These are phyloP conservation scores for Lecanicillium sp. DNA, from an alignment of 2,329 filamentous ascomycete species.

Conservation along the genomic window DNA sequence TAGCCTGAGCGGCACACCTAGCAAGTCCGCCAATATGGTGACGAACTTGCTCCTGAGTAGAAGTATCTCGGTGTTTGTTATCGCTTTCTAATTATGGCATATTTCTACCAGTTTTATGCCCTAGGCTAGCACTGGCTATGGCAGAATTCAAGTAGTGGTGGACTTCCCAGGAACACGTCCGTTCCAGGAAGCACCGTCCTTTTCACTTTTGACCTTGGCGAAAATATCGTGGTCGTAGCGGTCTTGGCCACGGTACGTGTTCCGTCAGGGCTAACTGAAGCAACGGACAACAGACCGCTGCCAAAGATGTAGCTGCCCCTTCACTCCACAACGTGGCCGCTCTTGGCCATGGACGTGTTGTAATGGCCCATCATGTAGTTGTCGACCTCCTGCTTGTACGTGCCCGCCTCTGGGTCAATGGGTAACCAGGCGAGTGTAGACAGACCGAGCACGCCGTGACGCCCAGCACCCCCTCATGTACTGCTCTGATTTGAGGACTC, in stretches of 20 bases:
- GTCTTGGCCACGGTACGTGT: conserved; percentile 40
- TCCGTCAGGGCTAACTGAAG: conserved; percentile 40
- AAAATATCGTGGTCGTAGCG: conserved; percentile 40
- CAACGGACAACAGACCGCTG: conserved; percentile 38
- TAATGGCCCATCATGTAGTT: conserved; percentile 52
- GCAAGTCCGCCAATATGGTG: too few relatives aligned
- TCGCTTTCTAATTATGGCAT: too few relatives aligned
- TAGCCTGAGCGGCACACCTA: too few relatives aligned
- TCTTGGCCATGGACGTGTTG: conserved; percentile 40
- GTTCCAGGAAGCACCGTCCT: conserved; percentile 33
- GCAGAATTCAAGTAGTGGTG: conserved; percentile 36
- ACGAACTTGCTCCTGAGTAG: too few relatives aligned
- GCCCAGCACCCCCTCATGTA: conserved; percentile 46
- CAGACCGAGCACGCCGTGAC: conserved; percentile 35
- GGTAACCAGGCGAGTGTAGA: conserved; percentile 49
- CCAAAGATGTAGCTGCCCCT: conserved; percentile 40
- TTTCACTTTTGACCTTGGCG: conserved; percentile 29
- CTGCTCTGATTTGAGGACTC: conserved; percentile 32
- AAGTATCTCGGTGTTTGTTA: too few relatives aligned
- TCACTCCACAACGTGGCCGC: conserved; percentile 36
- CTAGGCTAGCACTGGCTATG: too few relatives aligned
- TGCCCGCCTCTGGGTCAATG: conserved; percentile 38
- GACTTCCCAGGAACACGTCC: conserved; percentile 29
- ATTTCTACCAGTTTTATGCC: too few relatives aligned
- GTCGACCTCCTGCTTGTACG: conserved; percentile 41